These are phyloP conservation scores for Glarea lozoyensis DNA, from an alignment of 495 filamentous ascomycete genomes.

Conservation along the genomic window DNA sequence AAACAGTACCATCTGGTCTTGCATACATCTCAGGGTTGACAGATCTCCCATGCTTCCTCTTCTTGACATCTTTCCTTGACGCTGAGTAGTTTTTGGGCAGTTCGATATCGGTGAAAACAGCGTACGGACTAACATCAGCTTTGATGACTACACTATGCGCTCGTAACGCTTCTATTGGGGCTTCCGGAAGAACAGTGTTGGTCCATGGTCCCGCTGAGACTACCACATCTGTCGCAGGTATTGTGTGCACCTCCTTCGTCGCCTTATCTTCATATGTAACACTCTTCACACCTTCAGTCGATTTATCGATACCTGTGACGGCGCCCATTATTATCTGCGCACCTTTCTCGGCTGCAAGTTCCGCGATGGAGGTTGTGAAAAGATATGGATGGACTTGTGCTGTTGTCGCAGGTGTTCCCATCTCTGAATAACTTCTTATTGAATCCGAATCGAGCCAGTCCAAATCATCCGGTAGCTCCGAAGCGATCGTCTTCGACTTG, in stretches of 20 bases:
- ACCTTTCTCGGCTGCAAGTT: constrained; percentile 67
- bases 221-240: constrained; percentile 72
- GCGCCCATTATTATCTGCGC: constrained; percentile 61
- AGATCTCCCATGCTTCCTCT: constrained; percentile 28
- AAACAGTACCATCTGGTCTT: constrained; percentile 78
- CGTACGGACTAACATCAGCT: constrained; percentile 73
- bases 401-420: constrained; percentile 72
- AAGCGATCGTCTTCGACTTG: constrained; percentile 46
- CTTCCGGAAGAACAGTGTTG: constrained; percentile 55
- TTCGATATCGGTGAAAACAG: constrained; percentile 83
- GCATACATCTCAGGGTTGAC: constrained; percentile 92
- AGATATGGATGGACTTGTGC: constrained; percentile 92
- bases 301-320: constrained; percentile 53
- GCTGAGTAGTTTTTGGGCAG: constrained; percentile 51
- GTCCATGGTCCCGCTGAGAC: constrained; percentile 92
- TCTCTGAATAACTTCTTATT: constrained; percentile 64
- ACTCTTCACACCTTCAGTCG: constrained; percentile 43
- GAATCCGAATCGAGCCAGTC: constrained; percentile 74
- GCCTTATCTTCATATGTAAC: constrained; percentile 69
- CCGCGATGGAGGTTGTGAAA: constrained; percentile 83
- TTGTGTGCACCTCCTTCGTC: constrained; percentile 44
- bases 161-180: constrained; percentile 71
- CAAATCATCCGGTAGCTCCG: constrained; percentile 66
- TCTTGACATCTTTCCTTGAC: constrained; percentile 40
- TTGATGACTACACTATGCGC: constrained; percentile 88